A percentile compares a stretch with the other conserved stretches of the same genome.
Conservation (phyloP, 1,284 basidiomycete species). For the Moesziomyces sp. region DNA sequence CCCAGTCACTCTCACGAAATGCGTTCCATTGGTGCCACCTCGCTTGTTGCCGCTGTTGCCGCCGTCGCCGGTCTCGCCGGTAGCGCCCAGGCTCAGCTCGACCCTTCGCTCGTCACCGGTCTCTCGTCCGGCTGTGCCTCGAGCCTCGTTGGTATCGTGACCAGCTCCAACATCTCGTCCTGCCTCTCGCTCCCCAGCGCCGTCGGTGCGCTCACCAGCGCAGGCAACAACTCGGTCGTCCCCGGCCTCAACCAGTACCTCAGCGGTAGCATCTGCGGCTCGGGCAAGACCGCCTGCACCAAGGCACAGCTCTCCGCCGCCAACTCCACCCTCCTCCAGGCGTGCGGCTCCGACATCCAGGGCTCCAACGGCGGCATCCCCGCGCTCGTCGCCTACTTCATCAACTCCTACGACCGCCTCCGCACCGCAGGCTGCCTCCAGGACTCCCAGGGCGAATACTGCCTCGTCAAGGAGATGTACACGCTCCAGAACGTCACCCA, state of each 20-base stretch:
- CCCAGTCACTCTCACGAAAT: constrained; percentile 5
- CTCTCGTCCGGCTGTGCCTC: constrained; percentile 34
- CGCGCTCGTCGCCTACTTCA: constrained; percentile 35
- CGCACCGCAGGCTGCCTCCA: constrained; percentile 32
- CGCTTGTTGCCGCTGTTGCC: constrained; percentile 17
- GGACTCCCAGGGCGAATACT: constrained; percentile 11
- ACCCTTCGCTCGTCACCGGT: constrained; percentile 44
- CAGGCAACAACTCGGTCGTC: constrained; percentile 28
- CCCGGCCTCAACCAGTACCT: constrained; percentile 38
- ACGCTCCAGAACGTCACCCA: constrained; percentile 30
- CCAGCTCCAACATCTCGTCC: constrained; percentile 34
- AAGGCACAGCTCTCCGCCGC: constrained; percentile 19
- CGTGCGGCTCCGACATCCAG: constrained; percentile 21
- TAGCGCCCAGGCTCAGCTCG: constrained; percentile 27
- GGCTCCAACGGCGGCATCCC: constrained; percentile 25
- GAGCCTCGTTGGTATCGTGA: constrained; percentile 30
- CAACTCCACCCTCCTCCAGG: constrained; percentile 32
- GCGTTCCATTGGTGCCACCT: constrained; percentile 21
- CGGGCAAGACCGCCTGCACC: constrained; percentile 22
- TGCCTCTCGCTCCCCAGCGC: constrained; percentile 35
- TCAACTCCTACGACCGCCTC: constrained; percentile 33
- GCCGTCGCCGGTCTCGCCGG: constrained; percentile 16
- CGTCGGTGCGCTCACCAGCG: constrained; percentile 33
- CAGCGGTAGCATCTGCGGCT: constrained; percentile 23
- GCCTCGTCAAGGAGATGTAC: constrained; percentile 29